A percentile compares a stretch with the other conserved stretches of the same genome.
These are phyloP conservation scores for Rhododendron ferrugineum DNA, from an alignment of 148 eudicot genomes.

Conservation along the genomic window DNA sequence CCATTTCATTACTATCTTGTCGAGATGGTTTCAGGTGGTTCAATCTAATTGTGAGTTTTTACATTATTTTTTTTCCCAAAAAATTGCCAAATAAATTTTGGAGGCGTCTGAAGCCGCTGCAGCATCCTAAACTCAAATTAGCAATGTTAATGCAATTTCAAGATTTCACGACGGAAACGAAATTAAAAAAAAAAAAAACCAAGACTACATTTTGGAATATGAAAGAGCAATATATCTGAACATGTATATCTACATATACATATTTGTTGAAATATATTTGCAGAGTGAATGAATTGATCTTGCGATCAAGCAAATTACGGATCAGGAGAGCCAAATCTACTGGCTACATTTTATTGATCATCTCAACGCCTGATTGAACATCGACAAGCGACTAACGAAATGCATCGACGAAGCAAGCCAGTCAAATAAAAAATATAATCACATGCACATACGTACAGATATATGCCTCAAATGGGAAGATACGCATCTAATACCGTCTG, in stretches of 20 bases:
- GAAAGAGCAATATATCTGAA: background rate
- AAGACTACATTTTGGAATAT: background rate
- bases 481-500: background rate
- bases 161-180: background rate
- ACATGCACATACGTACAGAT: background rate
- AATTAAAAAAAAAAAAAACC: background rate
- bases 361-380: background rate
- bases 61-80: background rate
- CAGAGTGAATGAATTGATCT: background rate
- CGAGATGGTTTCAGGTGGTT: background rate
- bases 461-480: background rate
- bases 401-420: background rate
- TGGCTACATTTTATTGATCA: background rate
- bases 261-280: background rate
- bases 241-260: background rate
- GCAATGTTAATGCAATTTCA: background rate
- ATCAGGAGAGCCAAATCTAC: background rate
- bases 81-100: background rate
- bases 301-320: conserved; percentile 2
- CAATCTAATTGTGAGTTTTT: background rate
- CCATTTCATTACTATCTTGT: background rate
- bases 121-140: background rate
- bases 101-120: background rate
- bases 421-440: background rate
- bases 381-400: background rate